Evolutionary conservation across 495 filamentous ascomycete genomes (phyloP).

Genomic region (Penicillium bialowiezense): DNA sequence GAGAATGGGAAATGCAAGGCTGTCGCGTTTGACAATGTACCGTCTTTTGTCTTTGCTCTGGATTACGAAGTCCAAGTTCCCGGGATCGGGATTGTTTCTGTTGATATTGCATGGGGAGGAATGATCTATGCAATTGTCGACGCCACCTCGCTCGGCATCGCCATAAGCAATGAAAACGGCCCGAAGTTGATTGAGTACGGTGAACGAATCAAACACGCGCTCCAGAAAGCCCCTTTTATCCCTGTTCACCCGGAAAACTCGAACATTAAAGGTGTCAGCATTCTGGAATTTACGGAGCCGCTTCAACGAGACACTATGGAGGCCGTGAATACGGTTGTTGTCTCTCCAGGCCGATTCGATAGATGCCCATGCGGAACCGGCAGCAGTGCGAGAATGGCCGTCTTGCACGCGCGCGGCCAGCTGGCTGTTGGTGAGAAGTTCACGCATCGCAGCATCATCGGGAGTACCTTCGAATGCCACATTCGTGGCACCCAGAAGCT

Average conservation of each 20-base stretch:
- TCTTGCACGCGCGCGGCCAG: slow-evolving; percentile 21
- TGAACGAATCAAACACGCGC: slow-evolving; percentile 17
- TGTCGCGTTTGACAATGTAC: slow-evolving; percentile 22
- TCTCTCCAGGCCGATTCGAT: slow-evolving; percentile 25
- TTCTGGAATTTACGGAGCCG: no score
- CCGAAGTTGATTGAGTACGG: slow-evolving; percentile 14
- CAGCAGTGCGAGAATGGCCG: slow-evolving; percentile 21
- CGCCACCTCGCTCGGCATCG: slow-evolving; percentile 9
- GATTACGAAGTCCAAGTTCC: slow-evolving; percentile 17
- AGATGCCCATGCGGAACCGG: slow-evolving; percentile 25
- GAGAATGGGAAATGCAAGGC: slow-evolving; percentile 17
- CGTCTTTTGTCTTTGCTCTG: slow-evolving; percentile 18
- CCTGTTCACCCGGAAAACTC: neutral
- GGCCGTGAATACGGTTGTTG: no score
- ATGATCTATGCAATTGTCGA: slow-evolving; percentile 27
- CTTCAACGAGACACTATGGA: no score
- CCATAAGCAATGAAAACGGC: slow-evolving; percentile 7
- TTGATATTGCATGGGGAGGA: slow-evolving; percentile 25
- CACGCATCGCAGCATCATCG: slow-evolving; percentile 22
- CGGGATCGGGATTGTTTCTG: slow-evolving; percentile 13
- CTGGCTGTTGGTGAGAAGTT: slow-evolving; percentile 16
- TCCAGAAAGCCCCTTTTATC: slow-evolving; percentile 11
- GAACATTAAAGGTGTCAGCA: no score
- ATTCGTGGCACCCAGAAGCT: slow-evolving; percentile 5
- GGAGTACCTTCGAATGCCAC: slow-evolving; percentile 16